These are phyloP conservation scores for Aspergillus hancockii DNA, from an alignment of 495 filamentous ascomycete species.

Conservation along the genomic window DNA sequence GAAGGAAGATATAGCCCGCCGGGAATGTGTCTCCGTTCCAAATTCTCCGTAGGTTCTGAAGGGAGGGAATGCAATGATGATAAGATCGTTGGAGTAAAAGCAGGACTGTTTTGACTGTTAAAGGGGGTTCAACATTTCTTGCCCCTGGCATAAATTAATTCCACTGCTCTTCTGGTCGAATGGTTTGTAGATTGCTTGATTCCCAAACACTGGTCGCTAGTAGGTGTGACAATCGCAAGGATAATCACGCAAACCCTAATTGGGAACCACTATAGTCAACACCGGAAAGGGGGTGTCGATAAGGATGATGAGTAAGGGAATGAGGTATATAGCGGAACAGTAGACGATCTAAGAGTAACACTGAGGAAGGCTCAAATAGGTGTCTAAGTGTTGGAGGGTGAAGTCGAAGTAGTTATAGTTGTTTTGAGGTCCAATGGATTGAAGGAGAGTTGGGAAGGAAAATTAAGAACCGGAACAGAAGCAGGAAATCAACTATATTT, in stretches of 20 bases:
- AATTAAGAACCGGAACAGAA: constrained; percentile 10
- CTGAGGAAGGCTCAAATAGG: background rate
- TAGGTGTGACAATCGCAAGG: constrained; percentile 20
- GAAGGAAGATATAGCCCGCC: constrained; percentile 8
- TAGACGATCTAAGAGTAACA: background rate
- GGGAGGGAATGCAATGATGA: constrained; percentile 28
- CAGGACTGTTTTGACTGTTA: constrained; percentile 13
- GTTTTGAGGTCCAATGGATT: constrained; percentile 1
- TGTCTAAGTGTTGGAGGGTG: background rate
- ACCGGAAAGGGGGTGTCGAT: background rate
- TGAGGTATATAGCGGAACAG: constrained; percentile 1
- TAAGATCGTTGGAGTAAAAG: constrained; percentile 23
- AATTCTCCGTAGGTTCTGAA: constrained; percentile 23
- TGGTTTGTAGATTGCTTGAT: background rate
- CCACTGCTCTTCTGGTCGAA: background rate
- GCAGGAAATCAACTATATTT: constrained; percentile 10
- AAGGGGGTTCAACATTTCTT: constrained; percentile 29
- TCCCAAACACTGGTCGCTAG: constrained; percentile 14
- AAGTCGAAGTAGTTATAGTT: constrained; percentile 9
- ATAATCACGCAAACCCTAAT: constrained; percentile 17
- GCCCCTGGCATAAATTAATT: constrained; percentile 17
- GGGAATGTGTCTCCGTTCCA: constrained; percentile 22
- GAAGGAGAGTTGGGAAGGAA: constrained; percentile 11
- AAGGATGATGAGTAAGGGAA: background rate
- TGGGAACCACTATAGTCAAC: constrained; percentile 3